Base-by-base conservation (phyloP, 1,284 basidiomycete genomes). In the Serendipita sp. region DNA sequence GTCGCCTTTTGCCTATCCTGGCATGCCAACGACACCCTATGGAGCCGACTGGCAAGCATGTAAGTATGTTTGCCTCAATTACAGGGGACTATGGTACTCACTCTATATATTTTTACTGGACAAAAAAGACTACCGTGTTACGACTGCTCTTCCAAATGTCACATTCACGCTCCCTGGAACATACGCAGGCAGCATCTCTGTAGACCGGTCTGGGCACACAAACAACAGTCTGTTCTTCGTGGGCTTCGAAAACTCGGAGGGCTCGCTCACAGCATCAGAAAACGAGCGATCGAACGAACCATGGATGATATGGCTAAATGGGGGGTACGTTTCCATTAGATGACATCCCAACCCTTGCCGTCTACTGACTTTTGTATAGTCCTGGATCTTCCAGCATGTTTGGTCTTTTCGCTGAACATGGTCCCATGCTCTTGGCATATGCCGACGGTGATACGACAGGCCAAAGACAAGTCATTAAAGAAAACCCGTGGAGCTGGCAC, bases 231-330 rank as follows among this genome's bases (percentile, higher is more conserved):
- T 88, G 2, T 88, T 87, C 73, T 88, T 88, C 71, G 81, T 81
- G 77, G 85, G 76, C 1, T 81, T 84, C 65, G 86, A 88, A 69
- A 80, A 79, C 45, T 73, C 74, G 2, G 70, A 75, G 12, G 84
- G 83, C 1, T 86, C 85, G 1, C 72, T 88, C 62, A 84, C 83
- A 1, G 67, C 71, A 4, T 60, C 67, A 29, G 53, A 58, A 10
- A 32, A 35, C 26, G 53, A 58, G 30, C 22, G 53, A n/a, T 67
- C 67, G 29, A 65, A 67, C 32, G 69, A 69, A 34, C 61, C 87
- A 1, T 88, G 86, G 86, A 79, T 79, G 6, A 84, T 88, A 60
- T 88, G 85, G 85, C 70, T 88, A 30, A 87, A 87, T 67, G 85
- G 85, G 71, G 85, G 85, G 78, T 83, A 70, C 66, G 79, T 60